Evolutionary conservation across 1,284 basidiomycete species (phyloP).

Genomic region (Amylostereum chailletii): DNA sequence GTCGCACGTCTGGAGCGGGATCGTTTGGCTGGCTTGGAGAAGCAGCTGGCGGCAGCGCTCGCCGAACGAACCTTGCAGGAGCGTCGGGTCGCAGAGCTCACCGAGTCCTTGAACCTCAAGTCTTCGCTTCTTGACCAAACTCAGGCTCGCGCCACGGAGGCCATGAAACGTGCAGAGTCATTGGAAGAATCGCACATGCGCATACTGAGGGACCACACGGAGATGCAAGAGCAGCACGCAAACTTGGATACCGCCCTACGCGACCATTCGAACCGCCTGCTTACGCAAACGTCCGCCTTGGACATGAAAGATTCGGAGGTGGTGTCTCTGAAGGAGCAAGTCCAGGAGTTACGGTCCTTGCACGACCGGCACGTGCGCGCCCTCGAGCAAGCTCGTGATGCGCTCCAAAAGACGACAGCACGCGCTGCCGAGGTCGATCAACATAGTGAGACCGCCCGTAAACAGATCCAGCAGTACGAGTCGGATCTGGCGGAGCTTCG

Average conservation of each 20-base stretch:
- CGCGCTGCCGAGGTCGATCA: slow-evolving; percentile 80
- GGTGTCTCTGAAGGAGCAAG: slow-evolving; percentile 51
- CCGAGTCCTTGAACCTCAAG: slow-evolving; percentile 68
- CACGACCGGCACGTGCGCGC: slow-evolving; percentile 81
- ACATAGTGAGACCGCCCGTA: slow-evolving; percentile 61
- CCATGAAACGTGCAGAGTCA: slow-evolving; percentile 72
- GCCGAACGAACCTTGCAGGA: slow-evolving; percentile 63
- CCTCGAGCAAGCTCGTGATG: slow-evolving; percentile 78
- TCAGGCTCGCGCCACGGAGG: slow-evolving; percentile 75
- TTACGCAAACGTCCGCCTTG: slow-evolving; percentile 67
- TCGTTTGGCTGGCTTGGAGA: slow-evolving; percentile 75
- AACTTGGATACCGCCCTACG: slow-evolving; percentile 62
- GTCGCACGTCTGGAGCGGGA: slow-evolving; percentile 72
- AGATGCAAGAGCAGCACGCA: slow-evolving; percentile 62
- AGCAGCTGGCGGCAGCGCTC: slow-evolving; percentile 60
- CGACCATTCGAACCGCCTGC: slow-evolving; percentile 73
- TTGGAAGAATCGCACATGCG: slow-evolving; percentile 77
- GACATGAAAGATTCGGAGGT: slow-evolving; percentile 81
- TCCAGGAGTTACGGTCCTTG: slow-evolving; percentile 62
- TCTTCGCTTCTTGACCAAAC: slow-evolving; percentile 74
- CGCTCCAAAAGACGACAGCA: slow-evolving; percentile 66
- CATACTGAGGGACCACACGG: slow-evolving; percentile 60
- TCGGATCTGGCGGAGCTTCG: slow-evolving; percentile 69
- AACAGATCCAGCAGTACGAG: slow-evolving; percentile 63
- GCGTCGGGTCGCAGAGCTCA: slow-evolving; percentile 65